Evolutionary conservation across 148 eudicot species (phyloP).

Genomic region (Hydrangea macrophylla): DNA sequence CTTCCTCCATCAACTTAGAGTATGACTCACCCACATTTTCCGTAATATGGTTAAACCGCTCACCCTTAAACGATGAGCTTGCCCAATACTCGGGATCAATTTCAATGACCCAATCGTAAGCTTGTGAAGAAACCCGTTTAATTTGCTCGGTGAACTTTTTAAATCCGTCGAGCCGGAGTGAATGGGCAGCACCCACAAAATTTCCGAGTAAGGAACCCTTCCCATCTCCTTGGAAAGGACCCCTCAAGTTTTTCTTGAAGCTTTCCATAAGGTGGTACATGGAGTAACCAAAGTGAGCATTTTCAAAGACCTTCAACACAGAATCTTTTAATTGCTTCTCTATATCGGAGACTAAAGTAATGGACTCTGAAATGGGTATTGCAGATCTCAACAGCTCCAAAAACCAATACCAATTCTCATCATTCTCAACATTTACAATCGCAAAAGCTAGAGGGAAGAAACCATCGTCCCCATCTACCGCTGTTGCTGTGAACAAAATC

Average conservation of each 20-base stretch:
- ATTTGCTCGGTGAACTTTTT: conserved; percentile 37
- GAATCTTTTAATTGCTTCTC: conserved; percentile 36
- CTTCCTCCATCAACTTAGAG: conserved; percentile 34
- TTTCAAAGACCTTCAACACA: conserved; percentile 36
- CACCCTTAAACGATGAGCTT: conserved; percentile 34
- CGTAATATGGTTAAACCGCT: conserved; percentile 36
- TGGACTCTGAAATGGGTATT: conserved; percentile 28
- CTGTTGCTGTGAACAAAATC: conserved; percentile 44
- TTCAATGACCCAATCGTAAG: conserved; percentile 52
- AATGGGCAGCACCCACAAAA: conserved; percentile 47
- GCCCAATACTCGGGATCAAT: conserved; percentile 49
- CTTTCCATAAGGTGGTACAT: conserved; percentile 48
- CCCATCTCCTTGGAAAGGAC: conserved; percentile 54
- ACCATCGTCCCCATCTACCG: conserved; percentile 50
- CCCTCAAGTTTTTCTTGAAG: conserved; percentile 44
- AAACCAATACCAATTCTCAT: conserved; percentile 49
- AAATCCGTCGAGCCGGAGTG: conserved; percentile 34
- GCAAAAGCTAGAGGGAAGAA: conserved; percentile 57
- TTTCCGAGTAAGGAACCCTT: conserved; percentile 35
- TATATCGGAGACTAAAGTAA: conserved; percentile 50
- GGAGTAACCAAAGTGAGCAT: conserved; percentile 45
- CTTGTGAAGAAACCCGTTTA: conserved; percentile 37
- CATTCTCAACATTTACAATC: conserved; percentile 40
- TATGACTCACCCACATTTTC: conserved; percentile 38
- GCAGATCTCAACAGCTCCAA: conserved; percentile 41